phyloP scores from a whole-genome alignment of 352 stramenopile genomes.

The Globisporangium echinulatum region DNA sequence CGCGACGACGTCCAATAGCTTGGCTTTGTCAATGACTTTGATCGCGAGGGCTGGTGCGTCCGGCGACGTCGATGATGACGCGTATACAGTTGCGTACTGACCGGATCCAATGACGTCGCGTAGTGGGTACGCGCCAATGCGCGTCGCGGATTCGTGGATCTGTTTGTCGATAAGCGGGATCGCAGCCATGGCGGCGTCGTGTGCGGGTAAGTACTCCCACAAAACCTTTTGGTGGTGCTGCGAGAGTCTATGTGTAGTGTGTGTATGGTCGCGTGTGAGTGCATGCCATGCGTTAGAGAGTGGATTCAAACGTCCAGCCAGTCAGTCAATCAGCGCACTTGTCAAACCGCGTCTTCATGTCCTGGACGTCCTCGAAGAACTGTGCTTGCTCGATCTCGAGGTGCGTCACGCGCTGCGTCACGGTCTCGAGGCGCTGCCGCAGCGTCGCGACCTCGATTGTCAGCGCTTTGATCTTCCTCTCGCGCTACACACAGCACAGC shows the following conservation, averaged over 20 bases:
- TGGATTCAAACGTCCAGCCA: too few relatives aligned
- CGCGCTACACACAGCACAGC: constrained; percentile 16
- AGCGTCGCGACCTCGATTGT: constrained; percentile 31
- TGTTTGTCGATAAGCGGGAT: constrained; percentile 43
- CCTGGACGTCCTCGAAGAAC: constrained; percentile 68
- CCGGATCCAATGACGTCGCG: constrained; percentile 73
- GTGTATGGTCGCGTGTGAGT: not conserved
- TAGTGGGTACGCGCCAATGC: constrained; percentile 64
- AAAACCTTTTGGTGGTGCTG: constrained; percentile 58
- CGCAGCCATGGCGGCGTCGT: constrained; percentile 40
- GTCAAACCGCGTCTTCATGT: constrained; percentile 71
- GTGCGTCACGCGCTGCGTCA: constrained; percentile 54
- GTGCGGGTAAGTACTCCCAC: constrained; percentile 68
- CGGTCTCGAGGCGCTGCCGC: constrained; percentile 31
- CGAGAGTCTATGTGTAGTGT: constrained; percentile 21
- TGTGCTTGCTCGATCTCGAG: constrained; percentile 84
- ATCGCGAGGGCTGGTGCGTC: constrained; percentile 40
- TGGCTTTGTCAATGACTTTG: constrained; percentile 85
- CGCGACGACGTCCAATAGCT: constrained; percentile 62
- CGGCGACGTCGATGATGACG: constrained; percentile 16
- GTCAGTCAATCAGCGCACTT: constrained; percentile 16
- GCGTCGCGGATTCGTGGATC: constrained; percentile 42
- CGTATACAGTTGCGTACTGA: constrained; percentile 79
- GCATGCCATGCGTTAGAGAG: too few relatives aligned
- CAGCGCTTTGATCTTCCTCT: constrained; percentile 50